These are phyloP conservation scores for Polygonum aviculare DNA, from an alignment of 148 eudicot genomes.

Conservation along the genomic window DNA sequence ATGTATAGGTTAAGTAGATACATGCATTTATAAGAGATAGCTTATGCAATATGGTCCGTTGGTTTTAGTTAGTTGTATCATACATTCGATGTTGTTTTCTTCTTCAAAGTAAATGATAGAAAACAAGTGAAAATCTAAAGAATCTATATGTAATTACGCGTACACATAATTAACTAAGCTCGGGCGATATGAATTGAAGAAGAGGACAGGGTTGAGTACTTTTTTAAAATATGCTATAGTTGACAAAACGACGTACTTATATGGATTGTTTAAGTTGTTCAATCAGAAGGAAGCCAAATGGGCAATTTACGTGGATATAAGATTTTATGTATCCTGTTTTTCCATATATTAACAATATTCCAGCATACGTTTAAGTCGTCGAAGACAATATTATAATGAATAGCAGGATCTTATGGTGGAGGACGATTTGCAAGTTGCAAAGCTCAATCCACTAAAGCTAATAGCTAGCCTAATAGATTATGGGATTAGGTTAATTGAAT, in stretches of 20 bases:
- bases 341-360: neutral
- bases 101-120: neutral
- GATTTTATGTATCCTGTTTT: neutral
- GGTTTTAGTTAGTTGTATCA: too few species aligned
- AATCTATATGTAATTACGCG: neutral
- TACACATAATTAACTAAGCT: neutral
- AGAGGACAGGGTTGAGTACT: neutral
- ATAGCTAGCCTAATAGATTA: neutral
- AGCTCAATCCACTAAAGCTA: neutral
- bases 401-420: neutral
- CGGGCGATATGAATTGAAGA: neutral
- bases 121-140: neutral
- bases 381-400: neutral
- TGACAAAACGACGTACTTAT: neutral
- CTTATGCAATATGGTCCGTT: too few species aligned
- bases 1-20: too few species aligned
- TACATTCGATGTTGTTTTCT: too few species aligned
- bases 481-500: constrained; percentile 8
- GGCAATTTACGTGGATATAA: constrained; percentile 1
- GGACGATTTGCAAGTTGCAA: constrained; percentile 7
- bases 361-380: neutral
- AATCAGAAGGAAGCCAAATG: neutral
- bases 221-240: neutral
- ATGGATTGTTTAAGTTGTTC: neutral
- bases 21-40: too few species aligned